Base-by-base conservation (phyloP, 495 filamentous ascomycete genomes). In the Penicillium verhagenii region DNA sequence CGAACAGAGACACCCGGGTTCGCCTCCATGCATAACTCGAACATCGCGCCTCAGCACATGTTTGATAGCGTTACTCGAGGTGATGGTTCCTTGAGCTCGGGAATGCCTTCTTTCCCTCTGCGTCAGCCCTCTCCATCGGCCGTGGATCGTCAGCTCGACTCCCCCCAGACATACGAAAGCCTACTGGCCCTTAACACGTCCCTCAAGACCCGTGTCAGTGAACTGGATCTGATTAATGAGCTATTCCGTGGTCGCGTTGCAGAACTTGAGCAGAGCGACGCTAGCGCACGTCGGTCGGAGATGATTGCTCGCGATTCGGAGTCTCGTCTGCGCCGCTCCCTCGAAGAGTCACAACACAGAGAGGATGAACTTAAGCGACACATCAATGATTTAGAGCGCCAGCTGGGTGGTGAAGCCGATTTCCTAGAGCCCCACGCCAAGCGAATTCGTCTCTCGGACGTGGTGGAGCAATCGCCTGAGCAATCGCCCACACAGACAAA, bases 191-290 rank as follows among this genome's bases (percentile, higher is more conserved):
- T 83, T 43, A 96, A 96, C 67, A 87, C 87, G 14, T 83, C 82
- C 38, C 75, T 97, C 31, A 94, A 92, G 75, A 97, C 92, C 6
- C 86, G 92, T 23, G 92, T 97, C 44, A 89, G 82, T 61, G 94
- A 99, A 68, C 79, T 99, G 19, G 94, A 99, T 66, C 82, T 99
- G 45, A 95, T 99, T 69, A 96, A 97, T 61, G 91, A 91, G 59
- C 79, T 98, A 23, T 97, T 95, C 76, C 80, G 89, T 26, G 89
- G 88, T n/a, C 85, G 92, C 21, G 88, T 97, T 37, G 81, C 81
- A 16, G 90, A 97, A 65, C 81, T 96, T 2, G 93, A 98, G 56
- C 81, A 87, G 56, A 88, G 86, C 58, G 89, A 93, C 64, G 77
- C 77, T 47, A 82, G 83, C 45, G 82, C 84, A 39, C 77, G 86